Base-by-base conservation (phyloP, 2,329 filamentous ascomycete species). In the Daldinia eschscholtzii region DNA sequence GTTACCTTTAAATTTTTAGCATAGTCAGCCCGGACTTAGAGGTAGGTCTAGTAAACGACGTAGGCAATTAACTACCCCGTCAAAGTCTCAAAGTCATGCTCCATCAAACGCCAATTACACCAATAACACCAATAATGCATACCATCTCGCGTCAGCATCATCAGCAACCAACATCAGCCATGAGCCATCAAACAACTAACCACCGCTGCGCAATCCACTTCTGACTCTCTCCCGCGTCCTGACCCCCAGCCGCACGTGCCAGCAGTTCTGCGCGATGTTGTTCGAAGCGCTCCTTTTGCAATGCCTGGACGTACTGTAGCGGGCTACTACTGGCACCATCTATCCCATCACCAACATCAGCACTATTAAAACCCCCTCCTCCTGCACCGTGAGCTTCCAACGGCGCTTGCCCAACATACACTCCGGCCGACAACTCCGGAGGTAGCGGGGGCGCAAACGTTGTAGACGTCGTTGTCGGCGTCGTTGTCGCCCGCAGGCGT, bases 231-330 rank as follows among this genome's bases (percentile, higher is more conserved):
- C 78, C 79, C 13, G 79, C 77, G 7, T 77, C 75, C 57, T 23
- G 39, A 7, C 80, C 80, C 6, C 79, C 79, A 18, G 79, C 77
- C 2, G 81, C 81, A 64, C 81, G 82, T 50, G 74, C 78, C 6
- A 86, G 70, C 35, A 85, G 75, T 46, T 82, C 81, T 7, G 80
- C 80, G 55, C 82, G 80, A 61, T 83, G 79, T 53, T 80, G 74
- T 61, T 87, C 83, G 42, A 82, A 78, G 20, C 79, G 78, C 70
- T 84, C 80, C 68, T 81, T 82, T 67, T 84, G 82, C 80, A 84
- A 81, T 5, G 80, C 81, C 71, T 85, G 84, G 35, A 81, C 79
- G 68, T 86, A 83, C 71, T 85, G 81, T 10, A 84, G 77, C n/a
- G 84, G 83, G 61, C 81, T 15, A 12, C 35, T 15, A 6, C 12